phyloP scores from a whole-genome alignment of 768 basidiomycete species.

The Lepiota brunneoincarnata region DNA sequence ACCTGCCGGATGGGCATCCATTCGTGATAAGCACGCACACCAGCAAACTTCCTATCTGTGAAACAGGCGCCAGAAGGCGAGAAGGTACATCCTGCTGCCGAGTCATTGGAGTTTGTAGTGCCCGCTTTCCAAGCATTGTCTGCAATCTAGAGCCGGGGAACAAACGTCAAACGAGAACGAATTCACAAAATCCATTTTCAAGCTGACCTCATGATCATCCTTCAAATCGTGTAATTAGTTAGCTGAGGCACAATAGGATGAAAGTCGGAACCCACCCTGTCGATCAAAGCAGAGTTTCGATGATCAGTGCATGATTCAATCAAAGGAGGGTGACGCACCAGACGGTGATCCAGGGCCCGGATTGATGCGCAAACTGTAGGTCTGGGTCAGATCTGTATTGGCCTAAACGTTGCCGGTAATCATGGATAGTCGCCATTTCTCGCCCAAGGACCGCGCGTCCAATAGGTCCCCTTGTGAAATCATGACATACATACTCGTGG shows the following conservation, averaged over 20 bases:
- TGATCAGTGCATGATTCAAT: background rate
- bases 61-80: conserved; percentile 55
- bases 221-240: conserved; percentile 16
- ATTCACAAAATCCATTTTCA: conserved; percentile 3
- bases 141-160: conserved; percentile 33
- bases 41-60: conserved; percentile 57
- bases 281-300: background rate
- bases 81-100: conserved; percentile 44
- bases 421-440: conserved; percentile 54
- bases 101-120: conserved; percentile 54
- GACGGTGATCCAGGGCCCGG: conserved; percentile 55
- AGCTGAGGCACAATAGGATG: background rate
- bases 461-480: conserved; percentile 36
- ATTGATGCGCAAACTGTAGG: conserved; percentile 45
- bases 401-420: conserved; percentile 49
- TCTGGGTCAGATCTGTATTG: conserved; percentile 54
- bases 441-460: conserved; percentile 48
- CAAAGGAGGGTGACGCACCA: conserved; percentile 31
- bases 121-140: conserved; percentile 59
- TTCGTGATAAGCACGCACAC: conserved; percentile 57
- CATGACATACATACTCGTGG: background rate
- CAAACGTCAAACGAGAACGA: background rate
- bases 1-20: conserved; percentile 65
- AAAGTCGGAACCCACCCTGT: conserved; percentile 1
- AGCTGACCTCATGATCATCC: conserved; percentile 49